A percentile compares a stretch with the other conserved stretches of the same genome.
phyloP scores from a whole-genome alignment of 108 stramenopile species.

The Craspedostauros australis region DNA sequence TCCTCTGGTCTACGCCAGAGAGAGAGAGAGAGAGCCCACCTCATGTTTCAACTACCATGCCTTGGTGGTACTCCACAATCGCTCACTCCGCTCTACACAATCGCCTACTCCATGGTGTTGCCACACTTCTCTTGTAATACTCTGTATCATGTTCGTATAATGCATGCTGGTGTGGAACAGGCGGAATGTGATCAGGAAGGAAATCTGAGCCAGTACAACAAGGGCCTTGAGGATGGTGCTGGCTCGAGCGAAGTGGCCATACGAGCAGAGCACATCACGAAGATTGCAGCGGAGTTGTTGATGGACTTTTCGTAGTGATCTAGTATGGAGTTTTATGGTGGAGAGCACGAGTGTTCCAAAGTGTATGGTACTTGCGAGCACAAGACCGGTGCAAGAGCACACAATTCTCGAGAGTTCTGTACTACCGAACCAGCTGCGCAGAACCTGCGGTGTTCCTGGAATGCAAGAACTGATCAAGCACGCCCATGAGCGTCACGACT shows the following conservation, averaged over 20 bases:
- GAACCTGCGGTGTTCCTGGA: no score
- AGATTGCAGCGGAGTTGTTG: slow-evolving; percentile 38
- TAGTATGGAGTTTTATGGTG: no score
- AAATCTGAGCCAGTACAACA: slow-evolving; percentile 3
- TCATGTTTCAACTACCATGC: no score
- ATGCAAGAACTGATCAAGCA: slow-evolving; percentile 69
- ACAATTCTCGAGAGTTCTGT: no score
- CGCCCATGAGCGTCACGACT: slow-evolving; percentile 79
- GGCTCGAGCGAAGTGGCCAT: slow-evolving; percentile 4
- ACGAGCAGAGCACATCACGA: slow-evolving; percentile 32
- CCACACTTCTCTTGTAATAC: no score
- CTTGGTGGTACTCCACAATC: no score
- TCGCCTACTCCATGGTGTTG: no score
- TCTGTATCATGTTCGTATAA: no score
- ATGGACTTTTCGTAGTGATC: slow-evolving; percentile 30
- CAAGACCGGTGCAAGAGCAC: background rate
- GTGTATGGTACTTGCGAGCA: background rate
- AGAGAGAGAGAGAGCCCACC: no score
- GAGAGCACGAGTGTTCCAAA: slow-evolving; percentile 1
- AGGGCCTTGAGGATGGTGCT: slow-evolving; percentile 1
- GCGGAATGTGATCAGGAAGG: slow-evolving; percentile 33
- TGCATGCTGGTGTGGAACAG: background rate
- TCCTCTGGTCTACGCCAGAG: no score
- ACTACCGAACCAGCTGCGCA: no score
- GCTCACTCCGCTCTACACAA: no score